Percentiles rank a stretch among this genome's conserved stretches.
These are phyloP conservation scores for Entelexis sorbosivorans DNA, from an alignment of 1,139 yeast species.

Conservation along the genomic window DNA sequence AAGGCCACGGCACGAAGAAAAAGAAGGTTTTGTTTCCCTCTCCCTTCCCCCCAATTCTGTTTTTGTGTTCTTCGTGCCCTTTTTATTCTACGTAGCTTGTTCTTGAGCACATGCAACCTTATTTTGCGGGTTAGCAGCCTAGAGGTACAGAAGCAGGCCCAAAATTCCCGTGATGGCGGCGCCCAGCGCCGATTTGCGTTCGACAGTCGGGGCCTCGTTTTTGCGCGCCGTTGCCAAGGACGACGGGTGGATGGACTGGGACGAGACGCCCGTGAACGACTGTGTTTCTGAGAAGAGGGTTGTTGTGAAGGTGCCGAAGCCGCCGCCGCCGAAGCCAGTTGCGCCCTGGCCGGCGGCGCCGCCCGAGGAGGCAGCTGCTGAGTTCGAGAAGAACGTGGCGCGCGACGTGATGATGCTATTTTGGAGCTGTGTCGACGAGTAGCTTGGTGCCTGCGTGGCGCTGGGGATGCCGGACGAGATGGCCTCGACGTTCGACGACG, in stretches of 20 bases:
- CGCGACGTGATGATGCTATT: conserved; percentile 9
- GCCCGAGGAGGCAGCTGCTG: conserved; percentile 2
- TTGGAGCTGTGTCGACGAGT: conserved; percentile 17
- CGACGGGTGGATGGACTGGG: background rate
- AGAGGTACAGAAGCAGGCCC: conserved; percentile 5
- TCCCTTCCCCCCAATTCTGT: too few relatives aligned
- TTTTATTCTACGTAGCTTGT: too few relatives aligned
- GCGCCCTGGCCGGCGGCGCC: background rate
- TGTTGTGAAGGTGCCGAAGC: conserved; percentile 1
- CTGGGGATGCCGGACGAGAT: conserved; percentile 25
- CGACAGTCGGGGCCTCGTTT: background rate
- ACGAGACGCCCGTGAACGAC: background rate
- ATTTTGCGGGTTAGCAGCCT: background rate
- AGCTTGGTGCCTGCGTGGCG: conserved; percentile 27
- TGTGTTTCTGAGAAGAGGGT: background rate
- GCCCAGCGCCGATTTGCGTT: background rate
- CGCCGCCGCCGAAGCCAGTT: background rate
- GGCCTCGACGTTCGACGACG: conserved; percentile 25
- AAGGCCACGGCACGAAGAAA: too few relatives aligned
- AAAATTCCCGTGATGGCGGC: background rate
- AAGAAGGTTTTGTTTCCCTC: too few relatives aligned
- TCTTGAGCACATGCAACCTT: too few relatives aligned
- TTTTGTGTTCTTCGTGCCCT: too few relatives aligned
- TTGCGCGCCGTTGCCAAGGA: background rate
- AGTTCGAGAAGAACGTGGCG: conserved; percentile 6